Evolutionary conservation across 257 asterid genomes (phyloP), one percentile per base, ranked within the genome.

Genomic region (Solanum sitiens): DNA sequence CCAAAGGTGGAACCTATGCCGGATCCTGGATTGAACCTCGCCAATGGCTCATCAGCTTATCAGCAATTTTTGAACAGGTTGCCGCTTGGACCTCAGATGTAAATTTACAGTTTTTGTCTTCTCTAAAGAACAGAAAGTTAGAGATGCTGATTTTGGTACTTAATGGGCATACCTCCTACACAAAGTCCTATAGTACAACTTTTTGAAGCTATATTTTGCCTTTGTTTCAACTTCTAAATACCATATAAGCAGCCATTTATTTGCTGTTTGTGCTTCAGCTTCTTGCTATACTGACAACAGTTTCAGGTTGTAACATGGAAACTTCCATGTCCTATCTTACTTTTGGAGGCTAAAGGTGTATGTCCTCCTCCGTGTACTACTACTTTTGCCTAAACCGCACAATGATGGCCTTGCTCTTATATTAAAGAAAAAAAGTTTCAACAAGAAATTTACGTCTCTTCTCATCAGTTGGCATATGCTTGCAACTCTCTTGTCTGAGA

Each of bases 41-140:
- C 94, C 11, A 89, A 83, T 87, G 90, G 93, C 50, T 83, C 93
- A 35, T 84, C 95, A 6, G 91, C 89, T 86, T 95, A 92, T 91
- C 93, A 91, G 90, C 98, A 93, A 92, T 90, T 91, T 59, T 91
- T 93, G 97, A 90, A 88, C 89, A 89, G 94, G 88, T 86, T 93
- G 91, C 94, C 97, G 33, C 95, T 88, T 45, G 98, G 98, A 90
- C 95, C 94, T 63, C 92, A 93, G 61, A 92, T 94, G 93, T 94
- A 93, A 91, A 88, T 88, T 83, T 84, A 30, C 35, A 74, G 9
- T 84, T 89, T 92, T 92, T 88, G 87, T 70, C 85, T 74, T 86
- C 23, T 56, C 83, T 70, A 16, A 67, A 30, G 82, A 88, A 18
- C 61, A 70, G 87, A 30, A 71, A 65, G 79, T 89, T 80, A 73